Base-by-base conservation (phyloP, 2,329 filamentous ascomycete species). In the Keithomyces neogunnii region DNA sequence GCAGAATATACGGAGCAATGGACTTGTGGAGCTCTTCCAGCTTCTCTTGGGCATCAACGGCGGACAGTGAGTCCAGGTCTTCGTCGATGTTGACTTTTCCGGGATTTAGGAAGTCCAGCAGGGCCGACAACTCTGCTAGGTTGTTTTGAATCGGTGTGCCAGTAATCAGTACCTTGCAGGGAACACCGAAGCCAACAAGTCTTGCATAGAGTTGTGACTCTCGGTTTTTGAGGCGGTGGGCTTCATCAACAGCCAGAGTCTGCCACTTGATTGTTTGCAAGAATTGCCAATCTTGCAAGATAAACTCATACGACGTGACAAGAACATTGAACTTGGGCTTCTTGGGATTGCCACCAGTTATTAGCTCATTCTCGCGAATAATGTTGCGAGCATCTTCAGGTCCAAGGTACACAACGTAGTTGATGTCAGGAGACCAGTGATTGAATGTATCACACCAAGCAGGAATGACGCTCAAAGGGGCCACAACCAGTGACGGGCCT, bases 401-500 rank as follows among this genome's bases (percentile, higher is more conserved):
- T 48, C 95, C 93, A 49, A 92, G 89, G 68, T 99, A 99, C 49
- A 96, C 89, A 52, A 99, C 88, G 67, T 96, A 97, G 68, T 99
- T 97, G 56, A 97, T 71, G 64, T 97, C 92, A 0, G 93, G 93
- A 3, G 93, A 85, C 93, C 93, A 99, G 57, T 87, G 77, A 67
- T 96, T 93, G 69, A 99, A 96, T 0, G 93, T 99, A 63, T 99
- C 93, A 45, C 89, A 93, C 93, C 93, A 99, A 2, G 93, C 90
- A 5, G 93, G 92, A 72, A 99, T 96, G 46, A 95, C 96, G 54
- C 92, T 97, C 29, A 99, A 78, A 31, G 93, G 93, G 6, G 96
- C 93, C n/a, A 97, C 89, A 53, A 97, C 92, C 43, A 99, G 82
- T 63, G 96, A 97, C 0, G 93, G 93, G 0, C 93, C 93, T 68